phyloP scores from a whole-genome alignment of 352 stramenopile species.

The Phytophthora pluvialis region DNA sequence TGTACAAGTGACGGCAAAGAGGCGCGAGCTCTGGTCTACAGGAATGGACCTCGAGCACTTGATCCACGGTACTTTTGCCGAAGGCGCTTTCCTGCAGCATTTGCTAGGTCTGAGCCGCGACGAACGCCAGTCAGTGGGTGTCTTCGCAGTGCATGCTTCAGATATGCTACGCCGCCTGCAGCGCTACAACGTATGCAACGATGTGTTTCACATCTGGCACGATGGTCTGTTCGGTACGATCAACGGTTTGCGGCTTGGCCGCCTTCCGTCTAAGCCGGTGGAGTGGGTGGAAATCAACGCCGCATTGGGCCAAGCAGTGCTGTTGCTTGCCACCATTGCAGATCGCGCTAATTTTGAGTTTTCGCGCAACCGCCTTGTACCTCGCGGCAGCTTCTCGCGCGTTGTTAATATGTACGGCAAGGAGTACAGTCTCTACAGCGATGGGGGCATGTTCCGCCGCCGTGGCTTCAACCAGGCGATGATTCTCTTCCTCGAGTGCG shows the following conservation, averaged over 20 bases:
- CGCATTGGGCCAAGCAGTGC: constrained; percentile 81
- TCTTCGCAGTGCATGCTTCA: constrained; percentile 82
- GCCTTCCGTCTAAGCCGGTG: constrained; percentile 80
- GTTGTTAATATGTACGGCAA: constrained; percentile 87
- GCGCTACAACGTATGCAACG: constrained; percentile 90
- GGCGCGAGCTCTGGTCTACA: constrained; percentile 76
- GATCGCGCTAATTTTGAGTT: constrained; percentile 86
- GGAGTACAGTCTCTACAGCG: constrained; percentile 82
- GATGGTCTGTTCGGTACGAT: constrained; percentile 90
- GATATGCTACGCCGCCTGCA: constrained; percentile 82
- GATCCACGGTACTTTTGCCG: constrained; percentile 70
- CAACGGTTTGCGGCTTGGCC: constrained; percentile 86
- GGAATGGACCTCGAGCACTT: constrained; percentile 76
- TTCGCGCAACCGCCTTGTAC: constrained; percentile 80
- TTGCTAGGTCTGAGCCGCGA: constrained; percentile 73
- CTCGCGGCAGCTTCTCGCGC: constrained; percentile 86
- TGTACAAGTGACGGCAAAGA: constrained; percentile 54
- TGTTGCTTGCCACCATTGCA: constrained; percentile 86
- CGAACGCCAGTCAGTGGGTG: constrained; percentile 74
- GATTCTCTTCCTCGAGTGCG: constrained; percentile 90
- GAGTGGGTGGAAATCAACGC: constrained; percentile 93
- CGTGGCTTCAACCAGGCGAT: constrained; percentile 93
- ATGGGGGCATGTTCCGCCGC: constrained; percentile 87
- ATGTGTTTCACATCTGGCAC: constrained; percentile 93
- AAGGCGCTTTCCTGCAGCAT: constrained; percentile 83